A percentile compares a stretch with the other conserved stretches of the same genome.
Conservation (phyloP, 2,329 filamentous ascomycete species). For the Cyclaneusma minus region DNA sequence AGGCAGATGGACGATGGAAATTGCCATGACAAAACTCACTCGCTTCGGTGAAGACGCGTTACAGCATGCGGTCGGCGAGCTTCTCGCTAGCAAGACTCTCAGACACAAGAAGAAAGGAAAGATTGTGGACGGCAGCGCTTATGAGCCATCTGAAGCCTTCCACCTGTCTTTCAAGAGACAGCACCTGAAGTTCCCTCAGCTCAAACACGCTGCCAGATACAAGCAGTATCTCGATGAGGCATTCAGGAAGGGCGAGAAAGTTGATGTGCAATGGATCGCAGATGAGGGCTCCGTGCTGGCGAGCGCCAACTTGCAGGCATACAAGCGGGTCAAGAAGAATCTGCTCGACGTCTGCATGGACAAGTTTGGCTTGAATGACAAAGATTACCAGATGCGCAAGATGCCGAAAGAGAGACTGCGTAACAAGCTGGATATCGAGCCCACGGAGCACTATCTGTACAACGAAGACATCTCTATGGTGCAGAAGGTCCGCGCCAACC, state of each 20-base stretch:
- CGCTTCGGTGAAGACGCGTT: constrained; percentile 5
- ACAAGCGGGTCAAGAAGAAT: constrained; percentile 37
- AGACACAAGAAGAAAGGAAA: constrained; percentile 44
- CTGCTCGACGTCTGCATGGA: constrained; percentile 41
- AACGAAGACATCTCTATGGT: constrained; percentile 32
- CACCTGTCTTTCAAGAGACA: constrained; percentile 40
- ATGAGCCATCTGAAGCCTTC: constrained; percentile 45
- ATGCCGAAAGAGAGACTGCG: constrained; percentile 50
- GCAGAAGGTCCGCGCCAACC: constrained; percentile 18
- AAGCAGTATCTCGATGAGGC: constrained; percentile 42
- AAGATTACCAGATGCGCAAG: constrained; percentile 55
- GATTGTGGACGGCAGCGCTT: constrained; percentile 40
- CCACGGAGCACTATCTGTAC: constrained; percentile 41
- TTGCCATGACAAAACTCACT: constrained; percentile 32
- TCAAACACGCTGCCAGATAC: constrained; percentile 39
- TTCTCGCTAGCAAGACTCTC: constrained; percentile 21
- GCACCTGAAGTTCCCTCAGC: constrained; percentile 35
- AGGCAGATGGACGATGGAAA: too few species aligned
- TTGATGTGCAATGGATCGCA: constrained; percentile 37
- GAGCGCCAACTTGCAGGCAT: constrained; percentile 46
- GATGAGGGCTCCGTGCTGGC: constrained; percentile 53
- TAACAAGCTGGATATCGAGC: constrained; percentile 44
- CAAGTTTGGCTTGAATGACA: constrained; percentile 55
- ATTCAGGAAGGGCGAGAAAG: constrained; percentile 26
- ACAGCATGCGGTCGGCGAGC: constrained; percentile 9